These are phyloP conservation scores for Aspergillus sp. DNA, from an alignment of 2,329 filamentous ascomycete species.

Conservation along the genomic window DNA sequence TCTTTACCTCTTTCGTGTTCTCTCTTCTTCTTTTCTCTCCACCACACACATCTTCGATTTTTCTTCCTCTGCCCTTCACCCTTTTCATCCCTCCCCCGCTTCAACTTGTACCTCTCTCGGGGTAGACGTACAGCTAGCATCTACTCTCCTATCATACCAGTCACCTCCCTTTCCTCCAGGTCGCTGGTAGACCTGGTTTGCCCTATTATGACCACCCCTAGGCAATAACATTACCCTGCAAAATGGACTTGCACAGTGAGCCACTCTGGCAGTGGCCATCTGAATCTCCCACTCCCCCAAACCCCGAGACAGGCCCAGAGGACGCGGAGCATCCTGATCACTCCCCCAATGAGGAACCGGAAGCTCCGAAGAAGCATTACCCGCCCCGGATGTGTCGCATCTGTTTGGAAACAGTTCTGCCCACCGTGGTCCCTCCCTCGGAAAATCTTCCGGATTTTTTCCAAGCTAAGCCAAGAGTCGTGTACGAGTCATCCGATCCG, in stretches of 20 bases:
- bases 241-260: conserved; percentile 21
- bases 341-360: conserved; percentile 13
- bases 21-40: conserved; percentile 6
- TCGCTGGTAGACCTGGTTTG: conserved; percentile 15
- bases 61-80: neutral
- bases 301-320: conserved; percentile 3
- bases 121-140: neutral
- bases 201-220: conserved; percentile 11
- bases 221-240: conserved; percentile 3
- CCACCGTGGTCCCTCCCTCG: conserved; percentile 57
- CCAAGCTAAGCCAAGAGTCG: conserved; percentile 56
- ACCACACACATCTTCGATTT: neutral
- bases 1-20: conserved; percentile 16
- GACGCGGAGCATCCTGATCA: conserved; percentile 8
- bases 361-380: conserved; percentile 52
- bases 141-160: neutral
- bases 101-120: conserved; percentile 6
- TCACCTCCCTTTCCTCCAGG: conserved; percentile 9
- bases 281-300: conserved; percentile 8
- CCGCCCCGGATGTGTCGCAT: conserved; percentile 80
- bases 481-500: conserved; percentile 72
- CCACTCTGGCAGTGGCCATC: conserved; percentile 27
- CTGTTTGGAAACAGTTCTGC: conserved; percentile 71
- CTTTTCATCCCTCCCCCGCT: neutral
- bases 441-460: conserved; percentile 57